Percentiles rank a stretch among this genome's conserved stretches.
Conservation (phyloP, 2,329 filamentous ascomycete species). For the Rhytidhysteron rufulum region DNA sequence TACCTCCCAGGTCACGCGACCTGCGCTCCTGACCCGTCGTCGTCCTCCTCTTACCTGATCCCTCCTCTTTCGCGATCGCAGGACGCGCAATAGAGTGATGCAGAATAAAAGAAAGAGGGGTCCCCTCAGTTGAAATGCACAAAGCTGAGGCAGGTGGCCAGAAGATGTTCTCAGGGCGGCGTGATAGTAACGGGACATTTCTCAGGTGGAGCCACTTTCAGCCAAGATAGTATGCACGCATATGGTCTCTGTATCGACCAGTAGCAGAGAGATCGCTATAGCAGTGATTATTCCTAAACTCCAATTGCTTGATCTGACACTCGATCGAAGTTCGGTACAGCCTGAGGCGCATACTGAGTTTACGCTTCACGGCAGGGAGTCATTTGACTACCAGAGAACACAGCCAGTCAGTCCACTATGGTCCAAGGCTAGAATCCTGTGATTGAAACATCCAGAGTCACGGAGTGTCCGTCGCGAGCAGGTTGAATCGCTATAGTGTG, state of each 20-base stretch:
- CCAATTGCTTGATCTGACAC: neutral
- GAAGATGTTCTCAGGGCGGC: neutral
- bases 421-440: neutral
- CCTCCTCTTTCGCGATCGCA: conserved; percentile 13
- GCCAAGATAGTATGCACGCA: neutral
- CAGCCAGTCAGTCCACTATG: neutral
- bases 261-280: neutral
- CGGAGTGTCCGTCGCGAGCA: conserved; percentile 1
- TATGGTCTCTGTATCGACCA: neutral
- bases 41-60: conserved; percentile 4
- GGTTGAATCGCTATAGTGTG: neutral
- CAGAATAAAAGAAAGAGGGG: neutral
- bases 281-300: neutral
- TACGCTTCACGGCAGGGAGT: conserved; percentile 1
- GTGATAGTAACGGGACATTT: neutral
- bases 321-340: neutral
- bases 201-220: neutral
- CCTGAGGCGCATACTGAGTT: neutral
- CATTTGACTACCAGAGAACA: neutral
- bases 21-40: conserved; percentile 10
- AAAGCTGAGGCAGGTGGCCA: neutral
- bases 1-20: conserved; percentile 8
- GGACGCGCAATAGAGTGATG: conserved; percentile 18
- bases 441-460: neutral
- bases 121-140: neutral